Percentiles rank a stretch among this genome's conserved stretches.
phyloP scores from a whole-genome alignment of 768 basidiomycete genomes.

The Termitomyces titanicus region DNA sequence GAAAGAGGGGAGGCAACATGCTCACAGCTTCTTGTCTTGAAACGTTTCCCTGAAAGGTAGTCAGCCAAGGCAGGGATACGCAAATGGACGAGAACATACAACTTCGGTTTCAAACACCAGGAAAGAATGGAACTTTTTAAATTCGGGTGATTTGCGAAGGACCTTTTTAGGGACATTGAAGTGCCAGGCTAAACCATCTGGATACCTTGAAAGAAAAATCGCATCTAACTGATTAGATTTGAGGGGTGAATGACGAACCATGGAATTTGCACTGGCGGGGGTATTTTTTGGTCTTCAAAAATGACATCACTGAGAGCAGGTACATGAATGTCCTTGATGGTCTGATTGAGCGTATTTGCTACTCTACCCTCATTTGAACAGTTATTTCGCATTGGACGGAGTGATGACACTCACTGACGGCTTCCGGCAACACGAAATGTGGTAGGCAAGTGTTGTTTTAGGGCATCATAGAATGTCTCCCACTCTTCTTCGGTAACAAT shows the following conservation, averaged over 20 bases:
- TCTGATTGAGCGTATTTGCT: slow-evolving; percentile 72
- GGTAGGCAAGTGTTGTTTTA: slow-evolving; percentile 79
- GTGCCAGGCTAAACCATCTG: slow-evolving; percentile 94
- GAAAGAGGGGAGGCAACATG: slow-evolving; percentile 96
- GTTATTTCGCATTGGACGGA: neutral
- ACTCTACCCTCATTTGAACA: slow-evolving; percentile 34
- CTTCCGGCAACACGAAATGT: slow-evolving; percentile 93
- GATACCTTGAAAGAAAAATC: slow-evolving; percentile 64
- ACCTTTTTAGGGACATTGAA: slow-evolving; percentile 89
- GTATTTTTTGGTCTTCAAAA: slow-evolving; percentile 72
- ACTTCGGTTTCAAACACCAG: slow-evolving; percentile 98
- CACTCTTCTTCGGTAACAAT: slow-evolving; percentile 80
- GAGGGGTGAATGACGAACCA: slow-evolving; percentile 51
- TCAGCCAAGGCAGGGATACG: neutral
- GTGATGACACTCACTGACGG: slow-evolving; percentile 54
- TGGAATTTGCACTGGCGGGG: slow-evolving; percentile 78
- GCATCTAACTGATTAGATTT: slow-evolving; percentile 1
- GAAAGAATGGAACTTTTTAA: slow-evolving; percentile 94
- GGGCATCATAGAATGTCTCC: slow-evolving; percentile 60
- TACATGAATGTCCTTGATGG: slow-evolving; percentile 75
- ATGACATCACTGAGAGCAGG: slow-evolving; percentile 67
- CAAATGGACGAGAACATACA: slow-evolving; percentile 43
- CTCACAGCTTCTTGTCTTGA: slow-evolving; percentile 97
- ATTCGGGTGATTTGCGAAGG: slow-evolving; percentile 82
- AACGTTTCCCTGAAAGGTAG: slow-evolving; percentile 72